Conservation (phyloP, 2,329 filamentous ascomycete species). For the Fusarium bactridioides region DNA sequence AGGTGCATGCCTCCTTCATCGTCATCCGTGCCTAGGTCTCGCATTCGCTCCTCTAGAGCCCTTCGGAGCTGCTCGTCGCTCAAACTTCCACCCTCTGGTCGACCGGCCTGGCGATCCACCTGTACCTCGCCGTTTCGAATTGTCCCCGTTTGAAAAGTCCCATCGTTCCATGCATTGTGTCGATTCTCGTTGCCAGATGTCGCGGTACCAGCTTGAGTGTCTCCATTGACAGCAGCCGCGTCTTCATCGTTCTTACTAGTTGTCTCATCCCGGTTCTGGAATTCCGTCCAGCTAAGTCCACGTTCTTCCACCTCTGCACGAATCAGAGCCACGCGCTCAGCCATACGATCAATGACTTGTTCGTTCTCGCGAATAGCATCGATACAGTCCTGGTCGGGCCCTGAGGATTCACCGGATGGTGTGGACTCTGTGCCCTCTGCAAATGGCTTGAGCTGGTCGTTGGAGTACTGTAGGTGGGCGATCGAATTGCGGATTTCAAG, state of each 20-base stretch:
- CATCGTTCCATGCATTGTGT: conserved; percentile 65
- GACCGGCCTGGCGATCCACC: conserved; percentile 48
- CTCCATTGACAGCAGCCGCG: conserved; percentile 29
- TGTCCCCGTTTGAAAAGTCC: conserved; percentile 68
- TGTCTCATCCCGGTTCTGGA: conserved; percentile 57
- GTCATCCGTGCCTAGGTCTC: conserved; percentile 52
- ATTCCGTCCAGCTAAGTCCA: conserved; percentile 65
- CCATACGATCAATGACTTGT: conserved; percentile 72
- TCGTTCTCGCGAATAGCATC: conserved; percentile 79
- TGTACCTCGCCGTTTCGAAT: conserved; percentile 60
- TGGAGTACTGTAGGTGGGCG: conserved; percentile 76
- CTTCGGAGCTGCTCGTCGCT: conserved; percentile 67
- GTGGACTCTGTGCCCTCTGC: conserved; percentile 59
- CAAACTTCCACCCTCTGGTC: conserved; percentile 55
- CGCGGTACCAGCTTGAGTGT: conserved; percentile 1
- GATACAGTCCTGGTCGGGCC: conserved; percentile 72
- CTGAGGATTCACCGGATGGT: conserved; percentile 23
- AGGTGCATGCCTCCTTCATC: conserved; percentile 69
- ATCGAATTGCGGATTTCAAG: conserved; percentile 80
- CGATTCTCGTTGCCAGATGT: conserved; percentile 9
- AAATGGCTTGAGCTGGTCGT: conserved; percentile 75
- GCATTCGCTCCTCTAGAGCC: conserved; percentile 63
- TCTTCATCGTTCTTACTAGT: conserved; percentile 44
- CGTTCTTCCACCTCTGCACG: conserved; percentile 69
- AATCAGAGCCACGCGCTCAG: conserved; percentile 69